Evolutionary conservation across 768 basidiomycete species (phyloP), one percentile per base, ranked within the genome.

Genomic region (Podaxis pistillaris): DNA sequence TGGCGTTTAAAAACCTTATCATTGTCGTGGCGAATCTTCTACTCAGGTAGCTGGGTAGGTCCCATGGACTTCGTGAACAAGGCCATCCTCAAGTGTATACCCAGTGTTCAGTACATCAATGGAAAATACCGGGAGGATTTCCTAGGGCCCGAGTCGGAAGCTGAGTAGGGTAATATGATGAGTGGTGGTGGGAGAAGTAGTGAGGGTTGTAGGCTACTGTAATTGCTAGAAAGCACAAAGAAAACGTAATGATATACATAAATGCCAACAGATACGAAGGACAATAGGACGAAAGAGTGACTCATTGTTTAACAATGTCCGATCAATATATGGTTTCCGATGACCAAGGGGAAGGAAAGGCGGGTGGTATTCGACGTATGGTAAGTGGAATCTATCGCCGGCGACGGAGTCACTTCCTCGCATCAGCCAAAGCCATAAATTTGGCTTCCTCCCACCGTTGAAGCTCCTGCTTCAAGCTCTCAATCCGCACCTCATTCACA

Each of bases 361-460:
- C 12, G 26, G 24, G 22, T 15, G 22, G 12, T 50, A 24, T 13
- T 50, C n/a, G 13, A 15, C 41, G 4, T 44, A 44, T 15, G 41
- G 33, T 41, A 60, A 54, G 26, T 3, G 24, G 51, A 44, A 37
- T 54, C 41, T 54, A 44, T 61, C 38, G 6, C 19, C 38, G 53
- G 60, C 26, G 38, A 46, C 19, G 12, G 36, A 37, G 40, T 15
- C 33, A 50, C 30, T 46, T 41, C 61, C 22, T 41, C 9, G n/a
- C 59, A 13, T 13, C 13, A 53, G 59, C 51, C 15, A 73, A 53
- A 33, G 70, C 76, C 37, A 70, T 72, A 19, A 68, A 72, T 51
- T 84, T 74, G 68, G 83, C 87, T 22, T 72, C 67, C 69, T 87
- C 84, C 94, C 93, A 96, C 47, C 88, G 76, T 30, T 76, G 74